Base-by-base conservation (phyloP, 164 flowering plant species). In the Vitis rotundifolia region DNA sequence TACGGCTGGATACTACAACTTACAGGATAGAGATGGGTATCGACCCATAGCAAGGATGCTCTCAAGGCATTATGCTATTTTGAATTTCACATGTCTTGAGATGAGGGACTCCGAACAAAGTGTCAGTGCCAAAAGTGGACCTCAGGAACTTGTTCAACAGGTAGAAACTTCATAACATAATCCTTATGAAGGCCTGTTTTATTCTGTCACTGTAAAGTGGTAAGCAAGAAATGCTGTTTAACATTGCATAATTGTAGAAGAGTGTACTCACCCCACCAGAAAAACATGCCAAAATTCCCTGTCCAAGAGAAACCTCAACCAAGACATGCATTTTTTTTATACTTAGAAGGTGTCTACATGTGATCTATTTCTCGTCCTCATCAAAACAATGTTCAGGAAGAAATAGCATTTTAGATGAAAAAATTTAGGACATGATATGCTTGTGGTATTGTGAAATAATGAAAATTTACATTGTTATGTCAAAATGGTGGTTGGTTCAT, bases 141-240 rank as follows among this genome's bases (percentile, higher is more conserved):
- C 98, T 8, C 80, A 92, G 76, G 88, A 88, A 75, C 95, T 94
- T 70, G 98, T 94, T 61, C 91, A 88, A 73, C 97, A 92, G 87
- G 97, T 90, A 70, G 82, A 50, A 15, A 13, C 59, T 52, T 16
- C 47, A 55, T 31, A 70, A 55, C 56, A 55, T 67, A 8, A 53
- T 54, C 55, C 37, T 50, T 2, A 8, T 57, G 16, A 57, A 8
- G 44, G 15, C 59, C 59, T 57, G 59, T 64, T 13, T 65, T 65
- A 28, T 49, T 16, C 48, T 26, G 44, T 53, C 13, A 29, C 9
- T 28, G 12, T 7, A 19, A 15, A 53, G n/a, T 16, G 59, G 9
- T 57, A 9, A 9, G 3, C 28, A 8, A 57, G 26, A 16, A 57
- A 37, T 16, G 59, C 59, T 18, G 2, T 19, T 18, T 16, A n/a